Conservation (phyloP, 2,329 filamentous ascomycete species). For the Fusarium multiceps region DNA sequence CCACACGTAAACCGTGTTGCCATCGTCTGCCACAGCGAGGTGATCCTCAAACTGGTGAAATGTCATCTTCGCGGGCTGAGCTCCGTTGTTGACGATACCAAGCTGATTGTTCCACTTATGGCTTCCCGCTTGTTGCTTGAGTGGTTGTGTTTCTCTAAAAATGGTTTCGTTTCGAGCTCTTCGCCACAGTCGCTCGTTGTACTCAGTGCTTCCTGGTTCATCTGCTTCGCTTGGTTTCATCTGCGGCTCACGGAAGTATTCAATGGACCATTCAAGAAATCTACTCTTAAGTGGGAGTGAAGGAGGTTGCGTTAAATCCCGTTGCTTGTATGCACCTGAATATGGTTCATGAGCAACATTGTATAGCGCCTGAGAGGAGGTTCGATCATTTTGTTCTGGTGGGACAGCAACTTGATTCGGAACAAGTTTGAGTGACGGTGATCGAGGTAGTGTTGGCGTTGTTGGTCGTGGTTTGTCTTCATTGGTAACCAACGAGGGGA, state of each 20-base stretch:
- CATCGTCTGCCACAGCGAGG: conserved; percentile 90
- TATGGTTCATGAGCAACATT: conserved; percentile 80
- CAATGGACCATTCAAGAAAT: conserved; percentile 95
- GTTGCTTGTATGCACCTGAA: conserved; percentile 78
- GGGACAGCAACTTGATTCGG: conserved; percentile 63
- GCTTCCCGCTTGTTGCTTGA: conserved; percentile 87
- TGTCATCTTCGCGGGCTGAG: conserved; percentile 90
- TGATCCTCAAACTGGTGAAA: conserved; percentile 99
- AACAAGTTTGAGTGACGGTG: conserved; percentile 53
- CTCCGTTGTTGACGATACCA: conserved; percentile 87
- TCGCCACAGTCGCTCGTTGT: conserved; percentile 94
- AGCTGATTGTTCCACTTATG: conserved; percentile 88
- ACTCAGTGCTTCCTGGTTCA: conserved; percentile 94
- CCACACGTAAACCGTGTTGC: conserved; percentile 91
- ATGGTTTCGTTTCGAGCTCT: conserved; percentile 93
- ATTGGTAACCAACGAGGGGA: conserved; percentile 66
- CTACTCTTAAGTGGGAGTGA: conserved; percentile 81
- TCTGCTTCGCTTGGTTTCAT: conserved; percentile 98
- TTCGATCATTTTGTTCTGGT: conserved; percentile 78
- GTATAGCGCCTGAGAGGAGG: conserved; percentile 72
- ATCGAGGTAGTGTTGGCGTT: conserved; percentile 45
- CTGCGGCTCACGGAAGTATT: conserved; percentile 97
- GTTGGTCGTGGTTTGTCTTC: conserved; percentile 58
- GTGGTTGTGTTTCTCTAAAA: conserved; percentile 89
- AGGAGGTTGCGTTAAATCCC: conserved; percentile 68